Evolutionary conservation across 2,329 filamentous ascomycete species (phyloP).

Genomic region (Aquanectria penicillioides): DNA sequence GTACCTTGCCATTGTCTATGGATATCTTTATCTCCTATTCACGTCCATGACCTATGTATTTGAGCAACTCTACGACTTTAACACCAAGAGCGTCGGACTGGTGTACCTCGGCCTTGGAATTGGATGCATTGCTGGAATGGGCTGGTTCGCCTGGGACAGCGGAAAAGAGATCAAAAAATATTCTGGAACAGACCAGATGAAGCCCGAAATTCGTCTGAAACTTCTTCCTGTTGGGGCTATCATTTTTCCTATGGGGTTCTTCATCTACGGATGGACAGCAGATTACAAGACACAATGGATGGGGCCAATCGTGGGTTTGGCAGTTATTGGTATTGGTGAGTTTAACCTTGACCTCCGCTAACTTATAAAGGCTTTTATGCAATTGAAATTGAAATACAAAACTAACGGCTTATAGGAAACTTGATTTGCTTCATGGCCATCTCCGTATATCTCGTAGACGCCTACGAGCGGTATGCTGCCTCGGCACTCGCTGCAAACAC

Average conservation of each 20-base stretch:
- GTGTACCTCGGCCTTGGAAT: constrained; percentile 34
- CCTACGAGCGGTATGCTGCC: constrained; percentile 23
- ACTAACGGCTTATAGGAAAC: neutral
- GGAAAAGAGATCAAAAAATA: constrained; percentile 14
- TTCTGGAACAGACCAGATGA: neutral
- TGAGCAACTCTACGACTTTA: constrained; percentile 52
- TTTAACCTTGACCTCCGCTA: neutral
- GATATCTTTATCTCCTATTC: constrained; percentile 64
- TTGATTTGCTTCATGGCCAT: constrained; percentile 26
- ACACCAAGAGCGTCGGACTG: constrained; percentile 30
- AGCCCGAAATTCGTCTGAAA: constrained; percentile 20
- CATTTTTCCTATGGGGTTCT: constrained; percentile 22
- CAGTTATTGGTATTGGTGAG: constrained; percentile 24
- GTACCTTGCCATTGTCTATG: constrained; percentile 63
- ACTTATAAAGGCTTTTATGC: no score
- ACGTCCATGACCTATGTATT: constrained; percentile 65
- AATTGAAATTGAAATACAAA: neutral
- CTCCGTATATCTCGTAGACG: constrained; percentile 28
- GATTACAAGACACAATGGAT: constrained; percentile 30
- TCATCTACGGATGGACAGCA: constrained; percentile 32
- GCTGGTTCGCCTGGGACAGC: constrained; percentile 23
- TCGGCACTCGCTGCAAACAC: constrained; percentile 30
- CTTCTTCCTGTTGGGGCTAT: constrained; percentile 20
- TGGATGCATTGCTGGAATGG: constrained; percentile 25
- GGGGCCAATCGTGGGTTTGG: constrained; percentile 20